Percentiles rank a stretch among this genome's conserved stretches.
These are phyloP conservation scores for Solanum tarijense DNA, from an alignment of 257 asterid species.

Conservation along the genomic window DNA sequence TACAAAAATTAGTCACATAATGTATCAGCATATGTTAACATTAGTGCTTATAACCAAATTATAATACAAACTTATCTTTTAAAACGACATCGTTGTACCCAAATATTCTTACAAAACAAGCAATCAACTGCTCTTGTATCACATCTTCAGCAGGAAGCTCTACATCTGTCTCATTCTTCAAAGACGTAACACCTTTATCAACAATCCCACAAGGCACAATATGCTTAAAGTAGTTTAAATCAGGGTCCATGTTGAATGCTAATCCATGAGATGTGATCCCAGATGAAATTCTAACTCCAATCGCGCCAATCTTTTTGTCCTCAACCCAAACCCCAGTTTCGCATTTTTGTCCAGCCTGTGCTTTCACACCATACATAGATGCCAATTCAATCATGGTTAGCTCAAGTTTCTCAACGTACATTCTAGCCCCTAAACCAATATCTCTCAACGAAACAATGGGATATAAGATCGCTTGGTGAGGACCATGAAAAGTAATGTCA, in stretches of 20 bases:
- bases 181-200: conserved; percentile 56
- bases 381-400: conserved; percentile 56
- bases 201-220: conserved; percentile 78
- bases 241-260: conserved; percentile 65
- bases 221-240: conserved; percentile 57
- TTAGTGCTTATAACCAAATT: neutral
- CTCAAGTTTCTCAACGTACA: conserved; percentile 63
- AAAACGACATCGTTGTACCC: conserved; percentile 30
- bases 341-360: conserved; percentile 34
- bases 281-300: conserved; percentile 59
- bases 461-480: conserved; percentile 59
- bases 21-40: neutral
- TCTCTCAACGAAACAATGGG: conserved; percentile 57
- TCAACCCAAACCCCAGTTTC: conserved; percentile 80
- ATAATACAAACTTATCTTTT: conserved; percentile 13
- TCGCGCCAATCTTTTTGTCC: conserved; percentile 57
- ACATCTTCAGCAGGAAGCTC: conserved; percentile 50
- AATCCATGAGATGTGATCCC: conserved; percentile 70
- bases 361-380: conserved; percentile 47
- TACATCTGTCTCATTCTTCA: conserved; percentile 37
- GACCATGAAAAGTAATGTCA: conserved; percentile 76
- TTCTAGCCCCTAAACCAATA: conserved; percentile 58
- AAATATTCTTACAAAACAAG: conserved; percentile 44
- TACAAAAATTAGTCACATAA: neutral
- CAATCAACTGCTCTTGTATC: conserved; percentile 36